Percentiles rank a stretch among this genome's conserved stretches.
Evolutionary conservation across 1,139 yeast species (phyloP).

Genomic region (Blastobotrys aristatus): DNA sequence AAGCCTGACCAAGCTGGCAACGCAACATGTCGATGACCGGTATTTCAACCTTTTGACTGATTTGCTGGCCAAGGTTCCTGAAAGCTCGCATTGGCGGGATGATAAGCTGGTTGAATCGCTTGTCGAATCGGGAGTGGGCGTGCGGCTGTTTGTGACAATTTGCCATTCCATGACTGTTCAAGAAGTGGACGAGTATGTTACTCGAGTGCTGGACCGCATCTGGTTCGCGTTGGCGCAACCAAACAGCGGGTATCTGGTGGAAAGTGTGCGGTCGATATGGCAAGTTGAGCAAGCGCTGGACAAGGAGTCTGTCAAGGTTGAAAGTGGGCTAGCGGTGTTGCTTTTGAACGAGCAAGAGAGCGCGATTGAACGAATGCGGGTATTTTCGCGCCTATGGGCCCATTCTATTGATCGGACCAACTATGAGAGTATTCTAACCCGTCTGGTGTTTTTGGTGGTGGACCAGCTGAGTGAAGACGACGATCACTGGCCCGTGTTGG

Average conservation of each 20-base stretch:
- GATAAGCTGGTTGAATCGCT: slow-evolving; percentile 36
- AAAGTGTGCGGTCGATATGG: slow-evolving; percentile 49
- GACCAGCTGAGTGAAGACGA: slow-evolving; percentile 46
- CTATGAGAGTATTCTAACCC: slow-evolving; percentile 45
- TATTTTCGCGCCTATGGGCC: slow-evolving; percentile 41
- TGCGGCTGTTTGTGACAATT: slow-evolving; percentile 6
- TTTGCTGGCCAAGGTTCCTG: slow-evolving; percentile 47
- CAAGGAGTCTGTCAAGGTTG: slow-evolving; percentile 29
- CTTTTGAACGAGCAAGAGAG: slow-evolving; percentile 23
- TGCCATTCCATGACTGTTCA: slow-evolving; percentile 1
- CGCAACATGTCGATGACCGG: not conserved
- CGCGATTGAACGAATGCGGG: slow-evolving; percentile 19
- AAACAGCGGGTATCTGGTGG: slow-evolving; percentile 44
- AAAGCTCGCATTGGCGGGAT: slow-evolving; percentile 33
- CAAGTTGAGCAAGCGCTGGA: slow-evolving; percentile 32
- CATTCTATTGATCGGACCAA: slow-evolving; percentile 38
- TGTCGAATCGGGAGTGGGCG: slow-evolving; percentile 6
- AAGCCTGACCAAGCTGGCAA: not conserved
- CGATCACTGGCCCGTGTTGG: slow-evolving; percentile 38
- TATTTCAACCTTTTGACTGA: slow-evolving; percentile 37
- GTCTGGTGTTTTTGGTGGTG: slow-evolving; percentile 64
- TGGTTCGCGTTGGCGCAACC: slow-evolving; percentile 13
- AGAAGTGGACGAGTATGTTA: slow-evolving; percentile 24
- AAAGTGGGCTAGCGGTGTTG: slow-evolving; percentile 35
- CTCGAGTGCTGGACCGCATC: slow-evolving; percentile 11